These are phyloP conservation scores for Nigrospora sphaerica DNA, from an alignment of 2,329 filamentous ascomycete species.

Conservation along the genomic window DNA sequence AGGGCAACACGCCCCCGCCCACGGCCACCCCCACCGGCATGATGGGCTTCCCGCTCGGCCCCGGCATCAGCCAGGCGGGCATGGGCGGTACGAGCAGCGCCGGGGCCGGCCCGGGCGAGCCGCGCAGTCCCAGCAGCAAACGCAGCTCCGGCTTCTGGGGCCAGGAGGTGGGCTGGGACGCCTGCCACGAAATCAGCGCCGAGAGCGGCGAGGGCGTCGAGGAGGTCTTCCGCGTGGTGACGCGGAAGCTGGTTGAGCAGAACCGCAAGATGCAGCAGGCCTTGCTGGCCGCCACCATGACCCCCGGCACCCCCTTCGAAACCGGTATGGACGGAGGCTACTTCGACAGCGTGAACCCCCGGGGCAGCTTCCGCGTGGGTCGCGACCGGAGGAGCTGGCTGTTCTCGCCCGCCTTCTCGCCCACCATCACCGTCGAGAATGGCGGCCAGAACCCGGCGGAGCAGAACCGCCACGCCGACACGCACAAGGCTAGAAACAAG, in stretches of 20 bases:
- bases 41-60: slow-evolving; percentile 14
- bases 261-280: slow-evolving; percentile 57
- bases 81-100: slow-evolving; percentile 28
- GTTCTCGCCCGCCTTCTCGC: slow-evolving; percentile 47
- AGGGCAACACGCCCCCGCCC: slow-evolving; percentile 59
- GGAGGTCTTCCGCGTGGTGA: slow-evolving; percentile 77
- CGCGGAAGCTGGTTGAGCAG: slow-evolving; percentile 56
- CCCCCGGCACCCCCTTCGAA: slow-evolving; percentile 40
- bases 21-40: slow-evolving; percentile 42
- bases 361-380: slow-evolving; percentile 50
- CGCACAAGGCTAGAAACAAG: slow-evolving; percentile 1
- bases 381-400: slow-evolving; percentile 53
- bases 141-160: slow-evolving; percentile 78
- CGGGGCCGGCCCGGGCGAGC: slow-evolving; percentile 32
- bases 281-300: slow-evolving; percentile 46
- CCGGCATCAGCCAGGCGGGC: slow-evolving; percentile 15
- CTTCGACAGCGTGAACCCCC: slow-evolving; percentile 40
- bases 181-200: slow-evolving; percentile 92
- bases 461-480: slow-evolving; percentile 3
- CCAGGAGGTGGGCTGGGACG: slow-evolving; percentile 91
- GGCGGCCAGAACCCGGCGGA: slow-evolving; percentile 11
- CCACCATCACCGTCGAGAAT: slow-evolving; percentile 43
- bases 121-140: slow-evolving; percentile 55
- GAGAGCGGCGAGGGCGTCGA: slow-evolving; percentile 94
- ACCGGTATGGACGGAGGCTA: slow-evolving; percentile 29